A percentile compares a stretch with the other conserved stretches of the same genome.
Conservation (phyloP, 352 stramenopile genomes). For the Blastocystis sp. region DNA sequence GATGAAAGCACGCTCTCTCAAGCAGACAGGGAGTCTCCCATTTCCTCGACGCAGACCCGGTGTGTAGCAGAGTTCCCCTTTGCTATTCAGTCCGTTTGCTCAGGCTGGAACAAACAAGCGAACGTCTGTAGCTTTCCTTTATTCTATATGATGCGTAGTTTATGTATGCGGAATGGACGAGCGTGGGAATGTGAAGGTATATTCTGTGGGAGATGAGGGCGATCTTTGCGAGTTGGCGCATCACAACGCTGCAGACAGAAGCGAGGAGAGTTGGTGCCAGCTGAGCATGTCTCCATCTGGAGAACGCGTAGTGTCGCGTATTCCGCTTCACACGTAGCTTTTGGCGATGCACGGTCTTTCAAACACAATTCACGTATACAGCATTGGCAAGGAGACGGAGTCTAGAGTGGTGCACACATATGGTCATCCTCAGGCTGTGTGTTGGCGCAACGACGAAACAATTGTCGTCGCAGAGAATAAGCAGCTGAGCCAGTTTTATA, state of each 20-base stretch:
- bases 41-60: background rate
- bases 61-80: background rate
- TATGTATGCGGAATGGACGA: constrained; percentile 51
- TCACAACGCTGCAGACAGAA: background rate
- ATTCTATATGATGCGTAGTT: background rate
- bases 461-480: constrained; percentile 21
- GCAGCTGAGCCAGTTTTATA: constrained; percentile 29
- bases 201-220: background rate
- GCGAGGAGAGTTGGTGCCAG: constrained; percentile 38
- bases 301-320: background rate
- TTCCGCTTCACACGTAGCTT: background rate
- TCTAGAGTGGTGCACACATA: background rate
- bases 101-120: background rate
- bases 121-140: constrained; percentile 7
- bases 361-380: constrained; percentile 6
- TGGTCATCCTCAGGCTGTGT: constrained; percentile 16
- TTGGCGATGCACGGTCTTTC: constrained; percentile 39
- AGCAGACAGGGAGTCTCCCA: constrained; percentile 3
- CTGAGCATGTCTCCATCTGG: constrained; percentile 59
- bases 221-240: background rate
- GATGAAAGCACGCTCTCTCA: background rate
- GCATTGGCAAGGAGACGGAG: background rate
- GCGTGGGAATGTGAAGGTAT: constrained; percentile 36
- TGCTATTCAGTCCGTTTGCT: constrained; percentile 45
- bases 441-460: constrained; percentile 39